Base-by-base conservation (phyloP, 305 asterid species). In the Rubia tinctorum region DNA sequence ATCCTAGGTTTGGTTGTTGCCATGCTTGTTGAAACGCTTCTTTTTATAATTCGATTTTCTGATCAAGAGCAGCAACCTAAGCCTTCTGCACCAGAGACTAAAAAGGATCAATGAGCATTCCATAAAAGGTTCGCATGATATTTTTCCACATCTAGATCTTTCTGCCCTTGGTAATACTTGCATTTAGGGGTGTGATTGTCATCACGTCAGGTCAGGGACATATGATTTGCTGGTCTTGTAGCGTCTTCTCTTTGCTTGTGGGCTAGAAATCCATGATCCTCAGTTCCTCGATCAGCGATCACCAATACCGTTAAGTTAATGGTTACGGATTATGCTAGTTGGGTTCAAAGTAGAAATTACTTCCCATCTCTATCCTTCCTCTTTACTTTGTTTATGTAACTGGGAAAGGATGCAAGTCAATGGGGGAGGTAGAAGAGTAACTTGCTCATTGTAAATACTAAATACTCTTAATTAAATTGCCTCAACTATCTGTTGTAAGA, bases 11-110 rank as follows among this genome's bases (percentile, higher is more conserved):
- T 95, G 86, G 97, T 95, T 75, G 77, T 71, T 2, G 97, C 86
- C 60, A 92, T 95, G 99, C 88, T 92, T 77, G 93, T 95, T 1
- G 99, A 95, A 86, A 91, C 94, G 4, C 88, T 95, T 77, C 85
- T 95, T 69, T 92, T 95, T 75, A 89, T 92, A 65, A 79, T 94
- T 34, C 83, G 89, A 80, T 80, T 87, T 27, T 80, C 91, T 14
- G 82, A 80, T 76, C 77, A 80, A 58, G 91, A 82, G 17, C 72
- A 69, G 7, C 75, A 83, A 69, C 20, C 82, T 59, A 64, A 76
- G 40, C 47, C 88, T 12, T 76, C 82, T 69, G 27, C 75, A 66
- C 79, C 83, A 66, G 81, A 68, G 80, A 79, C 75, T 61, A 90
- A 92, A 84, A 92, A 92, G 86, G 84, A 85, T 80, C 98, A 84